phyloP scores from a whole-genome alignment of 148 eudicot species.

The Nyssa sinensis region DNA sequence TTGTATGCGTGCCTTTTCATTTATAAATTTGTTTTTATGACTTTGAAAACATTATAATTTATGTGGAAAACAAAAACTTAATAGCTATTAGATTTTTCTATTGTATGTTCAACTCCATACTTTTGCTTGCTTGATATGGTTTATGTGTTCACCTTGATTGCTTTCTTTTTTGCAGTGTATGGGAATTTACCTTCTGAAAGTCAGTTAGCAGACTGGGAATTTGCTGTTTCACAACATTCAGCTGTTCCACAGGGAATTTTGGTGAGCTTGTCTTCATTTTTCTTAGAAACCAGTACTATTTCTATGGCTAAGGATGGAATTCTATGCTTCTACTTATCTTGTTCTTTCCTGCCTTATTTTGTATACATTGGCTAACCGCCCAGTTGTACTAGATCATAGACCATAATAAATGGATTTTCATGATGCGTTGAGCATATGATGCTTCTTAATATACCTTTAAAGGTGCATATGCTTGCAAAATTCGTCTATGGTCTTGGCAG shows the following conservation, averaged over 20 bases:
- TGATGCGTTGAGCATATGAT: too few species aligned
- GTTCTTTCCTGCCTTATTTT: too few species aligned
- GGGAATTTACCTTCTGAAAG: constrained; percentile 84
- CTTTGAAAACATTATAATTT: background rate
- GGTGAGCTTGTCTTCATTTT: constrained; percentile 39
- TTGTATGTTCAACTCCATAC: background rate
- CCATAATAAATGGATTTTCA: too few species aligned
- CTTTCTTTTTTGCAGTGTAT: constrained; percentile 64
- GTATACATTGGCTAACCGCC: too few species aligned
- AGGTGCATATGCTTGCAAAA: background rate
- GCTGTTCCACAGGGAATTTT: constrained; percentile 95
- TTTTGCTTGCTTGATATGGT: constrained; percentile 4
- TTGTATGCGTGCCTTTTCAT: too few species aligned
- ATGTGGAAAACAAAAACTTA: background rate
- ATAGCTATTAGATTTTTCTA: background rate
- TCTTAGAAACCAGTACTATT: background rate
- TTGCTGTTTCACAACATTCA: constrained; percentile 91
- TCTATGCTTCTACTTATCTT: too few species aligned
- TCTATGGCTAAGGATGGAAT: background rate
- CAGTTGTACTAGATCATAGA: too few species aligned
- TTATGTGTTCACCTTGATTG: background rate
- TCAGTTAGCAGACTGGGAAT: constrained; percentile 95
- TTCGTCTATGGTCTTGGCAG: background rate
- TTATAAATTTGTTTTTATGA: too few species aligned
- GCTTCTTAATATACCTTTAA: too few species aligned